Percentiles rank a stretch among this genome's conserved stretches.
Evolutionary conservation across 2,329 filamentous ascomycete genomes (phyloP).

Genomic region (Colletotrichum orbiculare): DNA sequence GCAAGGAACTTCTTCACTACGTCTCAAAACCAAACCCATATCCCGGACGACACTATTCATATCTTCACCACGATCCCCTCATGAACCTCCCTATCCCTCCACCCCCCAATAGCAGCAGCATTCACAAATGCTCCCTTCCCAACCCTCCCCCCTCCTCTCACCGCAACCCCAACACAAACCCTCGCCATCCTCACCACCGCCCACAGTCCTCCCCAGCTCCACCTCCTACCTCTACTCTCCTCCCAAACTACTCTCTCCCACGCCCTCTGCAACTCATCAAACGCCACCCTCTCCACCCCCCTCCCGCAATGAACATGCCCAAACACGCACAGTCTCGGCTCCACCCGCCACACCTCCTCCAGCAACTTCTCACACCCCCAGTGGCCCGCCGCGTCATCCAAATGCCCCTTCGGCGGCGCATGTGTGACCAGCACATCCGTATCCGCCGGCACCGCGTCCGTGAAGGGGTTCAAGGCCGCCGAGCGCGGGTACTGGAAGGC

Average conservation of each 20-base stretch:
- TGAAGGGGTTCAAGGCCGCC: slow-evolving; percentile 43
- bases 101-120: slow-evolving; percentile 17
- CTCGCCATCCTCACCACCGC: slow-evolving; percentile 1
- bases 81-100: slow-evolving; percentile 2
- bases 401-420: slow-evolving; percentile 48
- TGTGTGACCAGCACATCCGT: slow-evolving; percentile 54
- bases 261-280: slow-evolving; percentile 43
- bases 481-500: slow-evolving; percentile 53
- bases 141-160: slow-evolving; percentile 4
- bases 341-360: slow-evolving; percentile 44
- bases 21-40: not conserved
- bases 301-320: slow-evolving; percentile 51
- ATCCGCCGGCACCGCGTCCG: slow-evolving; percentile 38
- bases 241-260: slow-evolving; percentile 38
- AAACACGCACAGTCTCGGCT: slow-evolving; percentile 50
- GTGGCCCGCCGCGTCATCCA: slow-evolving; percentile 45
- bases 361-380: slow-evolving; percentile 46
- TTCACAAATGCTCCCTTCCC: slow-evolving; percentile 20
- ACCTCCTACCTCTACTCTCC: not conserved
- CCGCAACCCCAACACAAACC: slow-evolving; percentile 18
- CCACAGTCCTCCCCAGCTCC: not conserved
- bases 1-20: no score
- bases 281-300: slow-evolving; percentile 45
- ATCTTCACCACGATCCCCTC: slow-evolving; percentile 24
- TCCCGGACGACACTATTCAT: not conserved